Conservation (phyloP, 176 grass and related monocot species). For the Raddia guianensis region DNA sequence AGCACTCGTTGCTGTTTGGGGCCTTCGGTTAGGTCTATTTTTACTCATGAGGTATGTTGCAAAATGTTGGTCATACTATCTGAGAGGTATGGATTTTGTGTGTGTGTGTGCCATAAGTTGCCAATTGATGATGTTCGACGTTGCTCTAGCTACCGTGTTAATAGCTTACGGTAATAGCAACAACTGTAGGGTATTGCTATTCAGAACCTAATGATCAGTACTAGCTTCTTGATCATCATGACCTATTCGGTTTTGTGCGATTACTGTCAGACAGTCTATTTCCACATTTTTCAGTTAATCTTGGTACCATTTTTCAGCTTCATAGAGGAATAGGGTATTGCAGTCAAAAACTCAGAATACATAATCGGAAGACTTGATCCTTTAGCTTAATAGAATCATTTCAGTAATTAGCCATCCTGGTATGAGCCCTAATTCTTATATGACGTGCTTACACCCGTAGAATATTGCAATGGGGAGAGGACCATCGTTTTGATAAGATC, state of each 20-base stretch:
- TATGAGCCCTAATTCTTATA: neutral
- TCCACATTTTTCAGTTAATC: neutral
- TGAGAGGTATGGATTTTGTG: neutral
- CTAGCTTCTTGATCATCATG: neutral
- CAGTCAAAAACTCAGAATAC: neutral
- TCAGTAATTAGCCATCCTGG: neutral
- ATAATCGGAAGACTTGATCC: neutral
- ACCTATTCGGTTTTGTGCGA: neutral
- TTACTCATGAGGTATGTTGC: slow-evolving; percentile 58
- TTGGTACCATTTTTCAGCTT: neutral
- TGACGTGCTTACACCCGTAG: slow-evolving; percentile 24
- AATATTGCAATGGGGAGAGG: slow-evolving; percentile 66
- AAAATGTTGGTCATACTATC: neutral
- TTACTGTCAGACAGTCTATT: neutral
- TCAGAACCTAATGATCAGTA: neutral
- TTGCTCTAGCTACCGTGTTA: neutral
- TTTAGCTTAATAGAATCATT: neutral
- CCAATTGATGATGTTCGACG: neutral
- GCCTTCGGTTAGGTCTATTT: slow-evolving; percentile 56
- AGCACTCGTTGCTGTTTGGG: slow-evolving; percentile 50
- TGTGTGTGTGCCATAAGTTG: neutral
- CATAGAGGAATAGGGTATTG: neutral
- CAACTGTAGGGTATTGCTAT: neutral
- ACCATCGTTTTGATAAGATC: slow-evolving; percentile 59
- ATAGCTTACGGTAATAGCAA: neutral